Evolutionary conservation across 805 yeast species (phyloP).

Genomic region (Candida takata): DNA sequence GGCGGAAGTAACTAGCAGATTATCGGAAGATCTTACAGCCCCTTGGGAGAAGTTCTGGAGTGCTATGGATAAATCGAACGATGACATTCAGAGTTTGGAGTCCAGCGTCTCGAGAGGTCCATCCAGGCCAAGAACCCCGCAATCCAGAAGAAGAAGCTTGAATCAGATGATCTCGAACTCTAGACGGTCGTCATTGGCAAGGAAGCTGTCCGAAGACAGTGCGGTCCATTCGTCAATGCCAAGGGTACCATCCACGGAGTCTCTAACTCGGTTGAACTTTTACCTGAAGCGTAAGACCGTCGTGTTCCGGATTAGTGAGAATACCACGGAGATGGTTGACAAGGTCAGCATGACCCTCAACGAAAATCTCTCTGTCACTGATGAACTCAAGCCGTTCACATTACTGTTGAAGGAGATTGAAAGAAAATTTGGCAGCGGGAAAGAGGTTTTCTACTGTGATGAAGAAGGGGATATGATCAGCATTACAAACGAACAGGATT

Average conservation of each 20-base stretch:
- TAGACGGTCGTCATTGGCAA: constrained; percentile 17
- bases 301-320: constrained; percentile 16
- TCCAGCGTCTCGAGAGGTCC: constrained; percentile 20
- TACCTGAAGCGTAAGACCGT: constrained; percentile 16
- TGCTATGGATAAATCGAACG: constrained; percentile 24
- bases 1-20: constrained; percentile 17
- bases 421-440: constrained; percentile 15
- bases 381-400: constrained; percentile 18
- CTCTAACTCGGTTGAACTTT: constrained; percentile 17
- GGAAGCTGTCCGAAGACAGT: constrained; percentile 9
- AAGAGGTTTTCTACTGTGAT: constrained; percentile 31
- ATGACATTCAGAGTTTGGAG: constrained; percentile 22
- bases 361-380: constrained; percentile 15
- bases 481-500: constrained; percentile 29
- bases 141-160: constrained; percentile 17
- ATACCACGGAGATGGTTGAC: constrained; percentile 11
- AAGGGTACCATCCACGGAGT: constrained; percentile 19
- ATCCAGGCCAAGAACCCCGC: constrained; percentile 22
- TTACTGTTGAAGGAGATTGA: constrained; percentile 20
- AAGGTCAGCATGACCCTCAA: constrained; percentile 21
- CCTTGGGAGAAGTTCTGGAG: constrained; percentile 30
- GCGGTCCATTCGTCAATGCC: constrained; percentile 4
- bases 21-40: constrained; percentile 17
- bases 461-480: constrained; percentile 31
- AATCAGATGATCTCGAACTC: constrained; percentile 15